Percentiles rank a stretch among this genome's conserved stretches.
Evolutionary conservation across 352 stramenopile genomes (phyloP).

Genomic region (Phytopythium litorale): DNA sequence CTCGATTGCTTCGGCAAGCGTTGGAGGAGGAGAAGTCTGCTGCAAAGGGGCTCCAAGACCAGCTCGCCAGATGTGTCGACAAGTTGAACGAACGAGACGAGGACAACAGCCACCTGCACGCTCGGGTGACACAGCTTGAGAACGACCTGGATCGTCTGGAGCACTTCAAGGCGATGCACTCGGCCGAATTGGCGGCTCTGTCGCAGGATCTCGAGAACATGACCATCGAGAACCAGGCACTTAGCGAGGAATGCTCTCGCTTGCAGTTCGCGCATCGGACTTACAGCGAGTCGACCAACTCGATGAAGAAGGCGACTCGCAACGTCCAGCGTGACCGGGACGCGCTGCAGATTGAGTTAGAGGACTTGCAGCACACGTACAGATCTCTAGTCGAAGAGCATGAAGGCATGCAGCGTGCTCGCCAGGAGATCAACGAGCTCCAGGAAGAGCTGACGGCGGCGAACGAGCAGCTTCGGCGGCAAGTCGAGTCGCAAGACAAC

Average conservation of each 20-base stretch:
- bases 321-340: slow-evolving; percentile 68
- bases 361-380: slow-evolving; percentile 74
- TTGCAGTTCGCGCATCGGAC: slow-evolving; percentile 54
- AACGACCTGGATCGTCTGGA: slow-evolving; percentile 49
- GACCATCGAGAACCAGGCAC: slow-evolving; percentile 82
- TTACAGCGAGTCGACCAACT: slow-evolving; percentile 42
- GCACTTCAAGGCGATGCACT: slow-evolving; percentile 63
- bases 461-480: slow-evolving; percentile 68
- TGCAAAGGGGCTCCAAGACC: slow-evolving; percentile 46
- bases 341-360: slow-evolving; percentile 65
- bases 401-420: slow-evolving; percentile 60
- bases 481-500: slow-evolving; percentile 53
- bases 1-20: slow-evolving; percentile 32
- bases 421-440: slow-evolving; percentile 42
- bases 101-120: slow-evolving; percentile 34
- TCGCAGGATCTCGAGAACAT: slow-evolving; percentile 84
- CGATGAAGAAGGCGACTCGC: slow-evolving; percentile 51
- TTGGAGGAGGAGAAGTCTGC: slow-evolving; percentile 28
- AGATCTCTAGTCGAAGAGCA: slow-evolving; percentile 67
- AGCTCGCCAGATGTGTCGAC: slow-evolving; percentile 48
- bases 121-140: slow-evolving; percentile 39
- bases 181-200: slow-evolving; percentile 58
- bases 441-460: slow-evolving; percentile 54
- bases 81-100: slow-evolving; percentile 58
- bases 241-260: slow-evolving; percentile 75